These are phyloP conservation scores for Curvularia sp. DNA, from an alignment of 2,329 filamentous ascomycete genomes.

Conservation along the genomic window DNA sequence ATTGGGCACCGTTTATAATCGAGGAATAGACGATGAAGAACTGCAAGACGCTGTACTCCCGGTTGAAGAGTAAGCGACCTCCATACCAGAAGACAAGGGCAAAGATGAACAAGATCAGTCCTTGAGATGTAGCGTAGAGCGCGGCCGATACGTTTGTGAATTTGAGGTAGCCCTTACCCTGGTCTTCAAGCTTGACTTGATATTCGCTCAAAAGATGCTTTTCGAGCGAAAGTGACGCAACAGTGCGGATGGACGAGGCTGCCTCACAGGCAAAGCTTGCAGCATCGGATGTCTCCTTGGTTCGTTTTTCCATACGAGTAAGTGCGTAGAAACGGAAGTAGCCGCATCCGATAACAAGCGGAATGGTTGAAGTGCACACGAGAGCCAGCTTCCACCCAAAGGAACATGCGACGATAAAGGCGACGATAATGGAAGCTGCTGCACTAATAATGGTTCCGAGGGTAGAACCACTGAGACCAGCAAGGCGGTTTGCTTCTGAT, in stretches of 20 bases:
- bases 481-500: slow-evolving; percentile 85
- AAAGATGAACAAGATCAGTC: slow-evolving; percentile 63
- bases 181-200: slow-evolving; percentile 70
- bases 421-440: slow-evolving; percentile 76
- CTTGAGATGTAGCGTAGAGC: slow-evolving; percentile 86
- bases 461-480: slow-evolving; percentile 86
- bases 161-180: slow-evolving; percentile 72
- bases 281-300: slow-evolving; percentile 77
- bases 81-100: slow-evolving; percentile 52
- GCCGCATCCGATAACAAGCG: slow-evolving; percentile 78
- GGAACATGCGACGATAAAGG: slow-evolving; percentile 71
- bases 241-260: slow-evolving; percentile 91
- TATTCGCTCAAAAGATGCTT: slow-evolving; percentile 79
- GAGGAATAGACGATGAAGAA: slow-evolving; percentile 93
- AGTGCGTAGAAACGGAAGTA: slow-evolving; percentile 90
- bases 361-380: slow-evolving; percentile 80
- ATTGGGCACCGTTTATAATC: slow-evolving; percentile 90
- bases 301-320: slow-evolving; percentile 80
- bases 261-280: slow-evolving; percentile 93
- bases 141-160: slow-evolving; percentile 78
- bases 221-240: slow-evolving; percentile 91
- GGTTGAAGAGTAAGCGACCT: slow-evolving; percentile 38
- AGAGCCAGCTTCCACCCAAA: slow-evolving; percentile 90
- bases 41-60: slow-evolving; percentile 74
- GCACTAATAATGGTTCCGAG: slow-evolving; percentile 87